Percentiles rank a stretch among this genome's conserved stretches.
Evolutionary conservation across 352 stramenopile species (phyloP).

Genomic region (Chrysophaeum taylorii): DNA sequence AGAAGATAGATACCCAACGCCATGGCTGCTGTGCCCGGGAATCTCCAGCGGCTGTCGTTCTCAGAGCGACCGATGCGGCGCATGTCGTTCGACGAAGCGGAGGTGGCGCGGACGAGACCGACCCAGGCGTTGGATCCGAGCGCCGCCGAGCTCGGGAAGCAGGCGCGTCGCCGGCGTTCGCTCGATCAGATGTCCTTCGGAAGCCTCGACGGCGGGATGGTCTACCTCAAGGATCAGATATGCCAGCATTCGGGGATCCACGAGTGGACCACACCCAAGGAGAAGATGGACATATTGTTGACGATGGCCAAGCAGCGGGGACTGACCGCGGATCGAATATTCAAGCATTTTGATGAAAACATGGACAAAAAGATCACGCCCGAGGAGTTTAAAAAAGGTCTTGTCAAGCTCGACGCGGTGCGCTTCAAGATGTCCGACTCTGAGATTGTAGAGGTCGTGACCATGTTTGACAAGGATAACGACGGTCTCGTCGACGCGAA

Average conservation of each 20-base stretch:
- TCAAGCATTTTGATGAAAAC: slow-evolving; percentile 18
- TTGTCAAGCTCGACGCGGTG: slow-evolving; percentile 13
- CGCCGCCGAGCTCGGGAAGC: too few species aligned
- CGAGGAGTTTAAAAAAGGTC: slow-evolving; percentile 16
- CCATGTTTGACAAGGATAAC: neutral
- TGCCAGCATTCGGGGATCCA: neutral
- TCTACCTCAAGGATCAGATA: neutral
- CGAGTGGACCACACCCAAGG: neutral
- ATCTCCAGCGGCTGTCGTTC: too few species aligned
- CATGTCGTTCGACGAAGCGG: too few species aligned
- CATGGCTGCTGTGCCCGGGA: too few species aligned
- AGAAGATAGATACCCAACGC: too few species aligned
- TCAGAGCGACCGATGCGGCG: too few species aligned
- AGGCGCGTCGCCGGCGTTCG: neutral
- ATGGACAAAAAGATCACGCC: slow-evolving; percentile 17
- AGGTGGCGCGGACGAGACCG: too few species aligned
- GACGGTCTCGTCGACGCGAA: neutral
- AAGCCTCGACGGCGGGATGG: neutral
- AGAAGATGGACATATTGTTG: neutral
- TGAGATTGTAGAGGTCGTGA: neutral
- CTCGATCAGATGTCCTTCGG: neutral
- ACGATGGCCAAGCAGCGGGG: neutral
- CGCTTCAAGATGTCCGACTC: neutral
- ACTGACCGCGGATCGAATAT: neutral
- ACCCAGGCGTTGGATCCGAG: too few species aligned